These are phyloP conservation scores for Diospyros kaki DNA, from an alignment of 148 eudicot genomes.

Conservation along the genomic window DNA sequence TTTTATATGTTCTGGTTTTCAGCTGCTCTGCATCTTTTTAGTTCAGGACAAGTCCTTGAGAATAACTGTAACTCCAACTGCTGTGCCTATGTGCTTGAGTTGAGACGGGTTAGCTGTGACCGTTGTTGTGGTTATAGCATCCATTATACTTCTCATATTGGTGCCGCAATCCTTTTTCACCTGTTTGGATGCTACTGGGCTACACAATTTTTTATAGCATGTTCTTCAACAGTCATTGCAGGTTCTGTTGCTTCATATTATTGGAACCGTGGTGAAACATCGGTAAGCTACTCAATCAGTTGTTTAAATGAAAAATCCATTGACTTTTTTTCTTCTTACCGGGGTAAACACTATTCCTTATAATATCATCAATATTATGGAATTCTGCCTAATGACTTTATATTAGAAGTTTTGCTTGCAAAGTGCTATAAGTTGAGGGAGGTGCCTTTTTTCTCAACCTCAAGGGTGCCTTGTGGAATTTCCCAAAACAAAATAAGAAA, in stretches of 20 bases:
- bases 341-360: background rate
- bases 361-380: too few species aligned
- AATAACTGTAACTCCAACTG: conserved; percentile 76
- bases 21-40: conserved; percentile 79
- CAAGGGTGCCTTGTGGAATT: too few species aligned
- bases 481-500: too few species aligned
- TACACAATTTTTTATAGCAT: conserved; percentile 76
- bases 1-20: conserved; percentile 92
- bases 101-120: conserved; percentile 73
- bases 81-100: conserved; percentile 81
- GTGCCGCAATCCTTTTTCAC: conserved; percentile 79
- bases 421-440: too few species aligned
- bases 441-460: too few species aligned
- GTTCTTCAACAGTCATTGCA: conserved; percentile 87
- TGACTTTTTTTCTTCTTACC: background rate
- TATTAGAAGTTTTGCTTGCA: too few species aligned
- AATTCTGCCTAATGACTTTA: too few species aligned
- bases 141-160: conserved; percentile 79
- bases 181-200: conserved; percentile 92
- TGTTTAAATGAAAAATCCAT: background rate
- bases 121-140: conserved; percentile 85
- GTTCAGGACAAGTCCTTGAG: conserved; percentile 78
- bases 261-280: conserved; percentile 83
- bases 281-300: conserved; percentile 44
- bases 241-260: conserved; percentile 99